Base-by-base conservation (phyloP, 495 filamentous ascomycete species). In the Penicillium daleae region DNA sequence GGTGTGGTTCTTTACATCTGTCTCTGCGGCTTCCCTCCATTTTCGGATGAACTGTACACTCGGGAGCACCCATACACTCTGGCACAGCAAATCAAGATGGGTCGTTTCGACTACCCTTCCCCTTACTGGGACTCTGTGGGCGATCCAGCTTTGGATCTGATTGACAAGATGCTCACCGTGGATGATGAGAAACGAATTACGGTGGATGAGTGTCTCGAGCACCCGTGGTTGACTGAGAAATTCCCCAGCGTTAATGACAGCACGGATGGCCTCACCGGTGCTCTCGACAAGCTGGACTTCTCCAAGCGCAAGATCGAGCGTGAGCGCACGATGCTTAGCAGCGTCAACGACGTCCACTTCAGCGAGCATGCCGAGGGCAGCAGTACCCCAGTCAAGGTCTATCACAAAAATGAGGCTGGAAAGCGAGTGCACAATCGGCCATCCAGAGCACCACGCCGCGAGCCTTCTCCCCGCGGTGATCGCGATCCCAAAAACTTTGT, bases 1-100 rank as follows among this genome's bases (percentile, higher is more conserved):
- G 96, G 96, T 13, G 96, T 99, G 10, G 96, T 98, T n/a, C 85
- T 99, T 22, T 99, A 99, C 75, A 98, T 99, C 66, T 98, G 93
- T 71, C 86, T 99, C 15, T 99, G 96, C 71, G 96, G 96, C 4
- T 99, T 98, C 67, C 95, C 96, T 4, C 96, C 96, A 0, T 99
- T 99, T 78, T 93, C 89, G 3, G 96, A 98, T 64, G 96, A 99
- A 74, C 86, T 98, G 1, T 90, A 85, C 67, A 90, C 86, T 6
- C 59, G 74, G 5, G 86, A 92, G 44, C 90, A 93, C 63, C 96
- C 94, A 10, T 97, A 91, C 65, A 93, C 83, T 0, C 82, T 99
- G 17, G 89, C 90, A 0, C 91, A 99, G 64, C 87, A 98, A 77
- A 99, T 99, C 76, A 91, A 89, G 71, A 82, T 85, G 71, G 96